Evolutionary conservation across 305 asterid genomes (phyloP).

Genomic region (Solanum chacoense): DNA sequence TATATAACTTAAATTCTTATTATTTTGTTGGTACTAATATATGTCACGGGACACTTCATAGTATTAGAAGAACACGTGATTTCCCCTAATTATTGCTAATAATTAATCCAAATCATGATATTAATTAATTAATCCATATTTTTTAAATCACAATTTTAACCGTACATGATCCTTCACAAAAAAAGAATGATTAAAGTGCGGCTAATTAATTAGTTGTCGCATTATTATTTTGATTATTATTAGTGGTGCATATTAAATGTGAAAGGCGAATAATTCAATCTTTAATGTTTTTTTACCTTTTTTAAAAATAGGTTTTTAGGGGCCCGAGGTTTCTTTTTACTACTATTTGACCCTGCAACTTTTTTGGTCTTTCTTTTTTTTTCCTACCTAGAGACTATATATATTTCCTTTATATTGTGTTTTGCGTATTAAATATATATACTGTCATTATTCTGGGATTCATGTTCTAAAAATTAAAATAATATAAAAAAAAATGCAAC

Average conservation of each 20-base stretch:
- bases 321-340: slow-evolving; percentile 48
- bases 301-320: slow-evolving; percentile 25
- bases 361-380: background rate
- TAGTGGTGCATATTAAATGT: background rate
- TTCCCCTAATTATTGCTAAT: slow-evolving; percentile 25
- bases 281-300: background rate
- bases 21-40: background rate
- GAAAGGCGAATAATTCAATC: slow-evolving; percentile 12
- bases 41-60: background rate
- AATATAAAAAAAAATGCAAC: background rate
- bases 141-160: background rate
- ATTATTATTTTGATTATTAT: background rate
- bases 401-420: background rate
- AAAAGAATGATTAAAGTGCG: background rate
- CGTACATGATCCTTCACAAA: slow-evolving; percentile 3
- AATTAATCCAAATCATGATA: background rate
- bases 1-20: background rate
- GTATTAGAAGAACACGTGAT: slow-evolving; percentile 19
- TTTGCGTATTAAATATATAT: background rate
- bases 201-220: slow-evolving; percentile 5
- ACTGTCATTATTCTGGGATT: background rate
- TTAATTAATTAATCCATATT: background rate
- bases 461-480: background rate
- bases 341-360: slow-evolving; percentile 28
- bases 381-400: background rate